Percentiles rank a stretch among this genome's conserved stretches.
phyloP scores from a whole-genome alignment of 768 basidiomycete genomes.

The Phaffia australis region DNA sequence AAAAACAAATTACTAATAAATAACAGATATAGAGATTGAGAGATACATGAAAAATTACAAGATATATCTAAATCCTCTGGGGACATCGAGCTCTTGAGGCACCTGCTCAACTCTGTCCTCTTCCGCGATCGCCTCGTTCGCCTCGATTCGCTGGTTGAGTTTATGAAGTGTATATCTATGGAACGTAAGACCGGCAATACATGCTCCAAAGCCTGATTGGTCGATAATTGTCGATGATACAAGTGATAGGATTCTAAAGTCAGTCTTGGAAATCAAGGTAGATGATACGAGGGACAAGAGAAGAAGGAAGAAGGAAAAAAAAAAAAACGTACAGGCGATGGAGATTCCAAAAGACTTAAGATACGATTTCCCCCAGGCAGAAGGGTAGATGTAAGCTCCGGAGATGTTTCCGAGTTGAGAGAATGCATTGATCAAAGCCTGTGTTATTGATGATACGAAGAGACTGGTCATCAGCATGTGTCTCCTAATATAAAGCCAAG shows the following conservation, averaged over 20 bases:
- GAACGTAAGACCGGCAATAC: neutral
- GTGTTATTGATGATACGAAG: neutral
- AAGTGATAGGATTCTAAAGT: neutral
- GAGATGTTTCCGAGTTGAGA: constrained; percentile 69
- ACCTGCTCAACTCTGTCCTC: neutral
- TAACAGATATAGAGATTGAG: too few relatives aligned
- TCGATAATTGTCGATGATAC: neutral
- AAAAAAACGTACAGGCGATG: constrained; percentile 42
- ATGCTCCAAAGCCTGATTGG: neutral
- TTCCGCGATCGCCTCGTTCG: constrained; percentile 29
- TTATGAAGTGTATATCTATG: constrained; percentile 33
- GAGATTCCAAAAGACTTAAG: constrained; percentile 61
- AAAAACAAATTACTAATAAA: too few relatives aligned
- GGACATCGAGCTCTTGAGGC: neutral
- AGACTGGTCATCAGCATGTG: neutral
- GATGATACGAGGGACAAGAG: constrained; percentile 36
- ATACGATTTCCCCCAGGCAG: constrained; percentile 47
- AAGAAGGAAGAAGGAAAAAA: constrained; percentile 37
- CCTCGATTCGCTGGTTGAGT: constrained; percentile 38
- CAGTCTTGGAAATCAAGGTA: constrained; percentile 38
- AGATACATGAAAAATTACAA: neutral
- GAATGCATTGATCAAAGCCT: constrained; percentile 28
- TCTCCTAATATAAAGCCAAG: too few relatives aligned
- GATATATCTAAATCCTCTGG: constrained; percentile 1
- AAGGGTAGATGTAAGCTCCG: constrained; percentile 42